Conservation (phyloP, 2,329 filamentous ascomycete species). For the Chaetoscypha palmicola region DNA sequence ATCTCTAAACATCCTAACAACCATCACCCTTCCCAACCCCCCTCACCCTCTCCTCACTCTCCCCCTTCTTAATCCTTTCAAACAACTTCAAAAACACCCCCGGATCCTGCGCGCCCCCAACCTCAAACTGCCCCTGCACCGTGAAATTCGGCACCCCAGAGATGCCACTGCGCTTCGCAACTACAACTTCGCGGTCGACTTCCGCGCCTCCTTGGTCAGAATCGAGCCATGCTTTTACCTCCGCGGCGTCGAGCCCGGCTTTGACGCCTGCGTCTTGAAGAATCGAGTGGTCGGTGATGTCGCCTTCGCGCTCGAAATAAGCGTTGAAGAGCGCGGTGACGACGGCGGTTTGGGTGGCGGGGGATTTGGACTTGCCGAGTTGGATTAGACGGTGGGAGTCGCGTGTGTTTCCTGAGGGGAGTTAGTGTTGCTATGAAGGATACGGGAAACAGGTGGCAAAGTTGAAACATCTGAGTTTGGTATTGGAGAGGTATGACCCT, state of each 20-base stretch:
- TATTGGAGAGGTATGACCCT: neutral
- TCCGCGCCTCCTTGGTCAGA: slow-evolving; percentile 46
- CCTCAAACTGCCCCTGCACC: slow-evolving; percentile 58
- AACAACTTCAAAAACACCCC: slow-evolving; percentile 61
- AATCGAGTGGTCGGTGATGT: slow-evolving; percentile 52
- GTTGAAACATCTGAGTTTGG: too few species aligned
- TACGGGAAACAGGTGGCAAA: too few species aligned
- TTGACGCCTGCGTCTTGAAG: slow-evolving; percentile 45
- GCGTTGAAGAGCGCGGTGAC: slow-evolving; percentile 56
- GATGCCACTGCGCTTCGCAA: slow-evolving; percentile 42
- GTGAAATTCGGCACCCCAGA: slow-evolving; percentile 69
- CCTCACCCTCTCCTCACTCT: slow-evolving; percentile 17
- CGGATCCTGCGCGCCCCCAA: slow-evolving; percentile 67
- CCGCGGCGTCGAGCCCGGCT: slow-evolving; percentile 46
- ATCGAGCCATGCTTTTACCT: slow-evolving; percentile 48
- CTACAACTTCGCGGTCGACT: slow-evolving; percentile 28
- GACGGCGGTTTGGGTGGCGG: slow-evolving; percentile 50
- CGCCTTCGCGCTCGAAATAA: slow-evolving; percentile 58
- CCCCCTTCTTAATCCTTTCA: slow-evolving; percentile 40
- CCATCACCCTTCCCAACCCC: slow-evolving; percentile 13
- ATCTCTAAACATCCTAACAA: neutral
- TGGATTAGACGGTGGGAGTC: slow-evolving; percentile 74
- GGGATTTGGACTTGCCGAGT: slow-evolving; percentile 50
- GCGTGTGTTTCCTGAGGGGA: slow-evolving; percentile 70
- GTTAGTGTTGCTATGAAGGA: too few species aligned